Evolutionary conservation across 1,284 basidiomycete genomes (phyloP).

Genomic region (Schizophyllum amplum): DNA sequence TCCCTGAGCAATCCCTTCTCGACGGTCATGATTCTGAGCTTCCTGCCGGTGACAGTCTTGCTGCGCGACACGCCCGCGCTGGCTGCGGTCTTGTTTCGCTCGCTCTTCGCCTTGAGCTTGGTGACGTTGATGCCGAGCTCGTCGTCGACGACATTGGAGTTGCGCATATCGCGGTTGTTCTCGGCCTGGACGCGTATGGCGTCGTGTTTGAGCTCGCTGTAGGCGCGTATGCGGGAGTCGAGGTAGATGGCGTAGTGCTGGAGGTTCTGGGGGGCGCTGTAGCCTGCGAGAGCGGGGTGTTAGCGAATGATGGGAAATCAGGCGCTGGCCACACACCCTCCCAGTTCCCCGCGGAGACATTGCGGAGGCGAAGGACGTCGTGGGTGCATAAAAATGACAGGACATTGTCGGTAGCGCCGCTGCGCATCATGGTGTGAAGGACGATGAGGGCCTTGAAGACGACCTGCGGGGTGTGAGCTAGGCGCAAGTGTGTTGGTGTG

Average conservation of each 20-base stretch:
- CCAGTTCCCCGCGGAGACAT: slow-evolving; percentile 72
- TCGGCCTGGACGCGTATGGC: slow-evolving; percentile 87
- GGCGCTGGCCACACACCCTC: slow-evolving; percentile 52
- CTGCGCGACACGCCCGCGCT: slow-evolving; percentile 43
- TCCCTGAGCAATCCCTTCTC: slow-evolving; percentile 94
- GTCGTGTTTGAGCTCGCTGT: slow-evolving; percentile 89
- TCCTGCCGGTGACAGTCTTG: slow-evolving; percentile 74
- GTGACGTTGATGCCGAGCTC: slow-evolving; percentile 22
- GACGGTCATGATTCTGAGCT: slow-evolving; percentile 86
- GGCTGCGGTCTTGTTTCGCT: slow-evolving; percentile 6
- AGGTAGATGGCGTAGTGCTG: slow-evolving; percentile 86
- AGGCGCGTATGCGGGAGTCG: slow-evolving; percentile 84
- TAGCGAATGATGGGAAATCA: slow-evolving; percentile 1
- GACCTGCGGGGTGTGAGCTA: slow-evolving; percentile 40
- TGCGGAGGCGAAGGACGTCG: slow-evolving; percentile 73
- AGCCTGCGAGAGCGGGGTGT: slow-evolving; percentile 46
- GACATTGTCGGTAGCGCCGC: slow-evolving; percentile 88
- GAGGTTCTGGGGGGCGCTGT: slow-evolving; percentile 80
- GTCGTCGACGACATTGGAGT: slow-evolving; percentile 53
- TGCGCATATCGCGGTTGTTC: slow-evolving; percentile 75
- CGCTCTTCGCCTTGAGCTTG: neutral
- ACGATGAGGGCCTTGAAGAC: slow-evolving; percentile 97
- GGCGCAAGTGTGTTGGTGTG: neutral
- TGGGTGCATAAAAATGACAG: slow-evolving; percentile 74
- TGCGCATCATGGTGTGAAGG: slow-evolving; percentile 91